Evolutionary conservation across 495 filamentous ascomycete genomes (phyloP), one percentile per base, ranked within the genome.

Genomic region (Talaromyces trachyspermus): DNA sequence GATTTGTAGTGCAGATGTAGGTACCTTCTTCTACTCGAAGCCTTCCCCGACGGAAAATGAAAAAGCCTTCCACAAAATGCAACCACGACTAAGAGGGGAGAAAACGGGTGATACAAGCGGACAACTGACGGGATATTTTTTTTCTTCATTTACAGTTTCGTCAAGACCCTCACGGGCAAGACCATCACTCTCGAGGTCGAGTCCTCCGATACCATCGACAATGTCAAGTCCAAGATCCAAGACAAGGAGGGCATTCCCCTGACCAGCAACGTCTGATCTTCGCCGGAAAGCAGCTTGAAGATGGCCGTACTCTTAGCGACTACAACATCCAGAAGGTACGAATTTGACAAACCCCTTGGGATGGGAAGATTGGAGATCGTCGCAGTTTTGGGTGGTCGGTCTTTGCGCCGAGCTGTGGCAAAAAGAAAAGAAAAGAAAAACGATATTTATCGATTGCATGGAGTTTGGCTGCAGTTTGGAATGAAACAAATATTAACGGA

Each of bases 291-390:
- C 92, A 98, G 77, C 84, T 98, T 53, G 92, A 98, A 83, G 92
- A 98, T 78, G 92, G 92, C 72, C 86, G 92, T 62, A 98, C 92
- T 52, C 81, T 98, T 56, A 89, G 84, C 64, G 92, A 98, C 75
- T 98, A 98, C 84, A 98, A 98, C 79, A 98, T 98, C 75, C 92
- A 98, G 80, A 98, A 98, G 85, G 88, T 91, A 75, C 65, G 81
- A 61, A 51, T 32, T 30, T 37, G 4, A 7, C 17, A 12, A n/a
- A 37, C 9, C 19, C 33, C 5, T 37, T 37, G 14, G 29, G 29
- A 32, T n/a, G n/a, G n/a, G n/a, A n/a, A n/a, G n/a, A n/a, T n/a
- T n/a, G n/a, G n/a, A n/a, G n/a, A n/a, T n/a, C n/a, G n/a, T n/a
- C n/a, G n/a, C n/a, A n/a, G n/a, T n/a, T 32, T 14, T 24, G 3